Base-by-base conservation (phyloP, 2,329 filamentous ascomycete species). In the Nemania sp. region DNA sequence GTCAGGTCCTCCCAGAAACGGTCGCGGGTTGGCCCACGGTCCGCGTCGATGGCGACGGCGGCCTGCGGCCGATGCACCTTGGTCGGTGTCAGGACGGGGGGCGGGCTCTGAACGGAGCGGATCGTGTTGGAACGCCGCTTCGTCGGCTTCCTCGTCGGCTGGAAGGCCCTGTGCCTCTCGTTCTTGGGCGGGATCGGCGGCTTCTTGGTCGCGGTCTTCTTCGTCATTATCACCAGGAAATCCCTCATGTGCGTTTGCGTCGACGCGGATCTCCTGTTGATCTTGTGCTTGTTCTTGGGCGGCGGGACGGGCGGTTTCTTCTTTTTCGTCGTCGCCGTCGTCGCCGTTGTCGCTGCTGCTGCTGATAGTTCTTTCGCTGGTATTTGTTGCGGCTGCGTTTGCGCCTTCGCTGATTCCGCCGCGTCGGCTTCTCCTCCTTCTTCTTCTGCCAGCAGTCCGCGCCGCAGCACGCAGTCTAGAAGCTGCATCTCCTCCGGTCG, bases 401-500 rank as follows among this genome's bases (percentile, higher is more conserved):
- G 25, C 25, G 25, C 25, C n/a, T n/a, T n/a, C 7, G 25, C 4
- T 3, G 25, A 29, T 29, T 29, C 25, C 7, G 25, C 4, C 25
- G 25, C 25, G 7, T 29, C 25, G 25, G 25, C 25, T 29, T 29
- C 25, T 29, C 7, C 25, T 29, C n/a, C n/a, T n/a, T n/a, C n/a
- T n/a, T n/a, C n/a, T n/a, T n/a, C n/a, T n/a, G n/a, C n/a, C n/a
- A 52, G 34, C 1, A 65, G 37, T 2, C 57, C 60, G 15, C 46
- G 51, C 32, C 35, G 49, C 11, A 65, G 35, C 46, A 65, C 60
- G 57, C 57, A 56, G 60, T 63, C 63, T 1, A 65, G 60, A 17
- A 65, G 37, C 17, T 60, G 51, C 29, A 65, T 56, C 13, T 63
- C 60, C 48, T 65, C 63, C 15, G 54, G 54, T 5, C 63, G 60